A percentile compares a stretch with the other conserved stretches of the same genome.
phyloP scores from a whole-genome alignment of 2,329 filamentous ascomycete genomes.

The Pseudocercospora vitis region DNA sequence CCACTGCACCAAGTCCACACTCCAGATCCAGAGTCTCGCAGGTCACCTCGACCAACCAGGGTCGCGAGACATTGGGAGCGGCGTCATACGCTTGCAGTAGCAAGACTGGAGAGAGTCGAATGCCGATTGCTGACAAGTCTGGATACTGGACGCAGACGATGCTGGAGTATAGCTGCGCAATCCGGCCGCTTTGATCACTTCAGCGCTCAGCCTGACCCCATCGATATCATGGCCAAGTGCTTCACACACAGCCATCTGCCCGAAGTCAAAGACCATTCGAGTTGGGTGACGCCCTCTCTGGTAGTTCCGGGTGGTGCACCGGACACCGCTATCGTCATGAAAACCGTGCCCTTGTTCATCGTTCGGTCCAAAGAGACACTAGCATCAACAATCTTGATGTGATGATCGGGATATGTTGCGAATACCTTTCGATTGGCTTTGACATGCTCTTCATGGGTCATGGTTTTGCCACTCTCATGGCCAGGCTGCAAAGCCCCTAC shows the following conservation, averaged over 20 bases:
- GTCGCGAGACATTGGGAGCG: no score
- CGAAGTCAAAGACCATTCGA: not conserved
- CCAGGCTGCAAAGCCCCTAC: not conserved
- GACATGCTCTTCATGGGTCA: not conserved
- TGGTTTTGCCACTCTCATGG: not conserved
- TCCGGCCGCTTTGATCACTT: no score
- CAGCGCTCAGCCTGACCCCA: not conserved
- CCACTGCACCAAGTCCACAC: no score
- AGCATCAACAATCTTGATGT: constrained; percentile 1
- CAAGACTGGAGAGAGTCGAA: no score
- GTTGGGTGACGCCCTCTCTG: not conserved
- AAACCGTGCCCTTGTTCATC: not conserved
- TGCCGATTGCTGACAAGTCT: no score
- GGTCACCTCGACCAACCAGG: no score
- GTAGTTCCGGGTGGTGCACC: constrained; percentile 1
- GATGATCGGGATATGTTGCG: not conserved
- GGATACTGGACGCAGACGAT: no score
- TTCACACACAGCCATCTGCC: constrained; percentile 1
- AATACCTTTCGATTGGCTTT: constrained; percentile 2
- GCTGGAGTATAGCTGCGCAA: no score
- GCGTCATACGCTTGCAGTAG: no score
- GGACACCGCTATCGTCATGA: not conserved
- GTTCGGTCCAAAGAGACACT: not conserved
- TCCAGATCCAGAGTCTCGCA: no score
- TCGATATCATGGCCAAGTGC: not conserved